Evolutionary conservation across 805 yeast species (phyloP).

Genomic region (Yarrowia sp.): DNA sequence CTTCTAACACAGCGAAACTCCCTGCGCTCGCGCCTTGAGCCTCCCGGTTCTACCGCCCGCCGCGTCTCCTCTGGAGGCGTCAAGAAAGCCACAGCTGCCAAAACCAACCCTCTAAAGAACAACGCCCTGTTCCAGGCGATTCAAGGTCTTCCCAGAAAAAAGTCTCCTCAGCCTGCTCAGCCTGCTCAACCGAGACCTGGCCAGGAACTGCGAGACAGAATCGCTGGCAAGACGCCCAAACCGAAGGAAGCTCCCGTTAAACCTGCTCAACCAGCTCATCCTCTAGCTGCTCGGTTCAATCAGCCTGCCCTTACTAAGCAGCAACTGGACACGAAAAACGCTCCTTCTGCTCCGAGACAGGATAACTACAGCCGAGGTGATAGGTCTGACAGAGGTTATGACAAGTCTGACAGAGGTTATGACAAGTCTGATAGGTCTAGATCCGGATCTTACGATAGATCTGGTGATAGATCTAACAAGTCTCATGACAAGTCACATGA

Average conservation of each 20-base stretch:
- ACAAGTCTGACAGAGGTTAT: too few relatives aligned
- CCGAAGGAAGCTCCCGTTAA: neutral
- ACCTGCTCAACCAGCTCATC: neutral
- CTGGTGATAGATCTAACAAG: too few relatives aligned
- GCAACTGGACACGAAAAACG: neutral
- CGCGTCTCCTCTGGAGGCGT: too few relatives aligned
- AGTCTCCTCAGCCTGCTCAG: neutral
- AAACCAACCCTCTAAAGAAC: constrained; percentile 3
- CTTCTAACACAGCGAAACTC: constrained; percentile 19
- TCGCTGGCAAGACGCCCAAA: constrained; percentile 10
- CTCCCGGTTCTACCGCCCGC: too few relatives aligned
- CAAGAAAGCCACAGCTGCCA: neutral
- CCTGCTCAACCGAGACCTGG: neutral
- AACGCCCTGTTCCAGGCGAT: constrained; percentile 33
- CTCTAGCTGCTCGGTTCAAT: neutral
- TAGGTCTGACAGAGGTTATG: too few relatives aligned
- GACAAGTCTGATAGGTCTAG: too few relatives aligned
- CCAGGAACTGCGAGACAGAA: constrained; percentile 15
- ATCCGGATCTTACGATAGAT: too few relatives aligned
- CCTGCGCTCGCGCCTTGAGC: too few relatives aligned
- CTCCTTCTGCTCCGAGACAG: neutral
- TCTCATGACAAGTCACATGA: too few relatives aligned
- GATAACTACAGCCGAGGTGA: too few relatives aligned
- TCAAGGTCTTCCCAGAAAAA: constrained; percentile 7
- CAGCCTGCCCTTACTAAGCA: neutral